These are phyloP conservation scores for Pichia deserticola DNA, from an alignment of 805 yeast species.

Conservation along the genomic window DNA sequence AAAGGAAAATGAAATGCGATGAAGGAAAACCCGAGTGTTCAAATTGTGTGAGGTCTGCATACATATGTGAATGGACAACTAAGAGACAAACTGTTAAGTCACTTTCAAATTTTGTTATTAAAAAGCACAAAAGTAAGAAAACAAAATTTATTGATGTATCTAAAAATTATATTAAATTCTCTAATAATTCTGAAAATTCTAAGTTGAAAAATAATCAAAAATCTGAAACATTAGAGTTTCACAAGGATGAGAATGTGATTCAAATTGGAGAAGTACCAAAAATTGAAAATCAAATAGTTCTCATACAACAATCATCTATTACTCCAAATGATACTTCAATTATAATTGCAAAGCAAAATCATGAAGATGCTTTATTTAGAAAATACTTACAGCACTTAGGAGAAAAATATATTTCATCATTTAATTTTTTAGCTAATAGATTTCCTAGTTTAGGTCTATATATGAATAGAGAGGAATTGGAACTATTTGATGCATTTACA, in stretches of 20 bases:
- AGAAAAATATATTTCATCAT: not conserved
- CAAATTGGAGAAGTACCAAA: no score
- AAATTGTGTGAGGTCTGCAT: not conserved
- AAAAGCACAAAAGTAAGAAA: not conserved
- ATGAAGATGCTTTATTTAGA: not conserved
- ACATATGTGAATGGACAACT: not conserved
- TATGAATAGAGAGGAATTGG: conserved; percentile 14
- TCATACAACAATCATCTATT: no score
- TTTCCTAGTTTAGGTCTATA: not conserved
- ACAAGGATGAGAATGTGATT: no score
- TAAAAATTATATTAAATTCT: not conserved
- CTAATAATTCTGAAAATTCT: no score
- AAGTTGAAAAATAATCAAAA: no score
- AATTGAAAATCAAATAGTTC: no score
- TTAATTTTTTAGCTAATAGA: not conserved
- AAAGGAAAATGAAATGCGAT: not conserved
- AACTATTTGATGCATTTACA: conserved; percentile 27
- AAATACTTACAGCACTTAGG: not conserved
- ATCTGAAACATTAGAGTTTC: no score
- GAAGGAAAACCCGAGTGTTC: not conserved
- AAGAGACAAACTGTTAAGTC: not conserved
- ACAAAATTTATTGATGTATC: not conserved
- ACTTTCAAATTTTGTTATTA: not conserved
- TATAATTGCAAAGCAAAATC: not conserved
- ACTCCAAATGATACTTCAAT: no score